These are phyloP conservation scores for Calocera cornea DNA, from an alignment of 768 basidiomycete species.

Conservation along the genomic window DNA sequence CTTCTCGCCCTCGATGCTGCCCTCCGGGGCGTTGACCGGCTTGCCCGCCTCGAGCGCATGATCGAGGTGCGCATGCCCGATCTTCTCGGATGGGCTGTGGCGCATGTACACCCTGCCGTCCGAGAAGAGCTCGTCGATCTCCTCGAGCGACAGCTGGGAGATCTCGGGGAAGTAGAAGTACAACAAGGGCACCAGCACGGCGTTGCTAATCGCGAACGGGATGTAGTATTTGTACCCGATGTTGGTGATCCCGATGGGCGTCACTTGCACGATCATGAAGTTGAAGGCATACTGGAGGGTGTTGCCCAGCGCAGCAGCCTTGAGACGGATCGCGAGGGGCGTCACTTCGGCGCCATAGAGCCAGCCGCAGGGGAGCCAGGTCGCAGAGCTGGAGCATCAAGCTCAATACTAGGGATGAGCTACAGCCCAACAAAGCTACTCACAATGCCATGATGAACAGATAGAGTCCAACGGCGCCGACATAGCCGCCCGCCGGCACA, in stretches of 20 bases:
- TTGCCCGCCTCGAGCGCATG: background rate
- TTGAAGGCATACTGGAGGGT: constrained; percentile 12
- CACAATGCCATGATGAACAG: constrained; percentile 3
- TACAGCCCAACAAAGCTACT: background rate
- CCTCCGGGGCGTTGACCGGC: background rate
- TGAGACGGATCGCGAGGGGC: constrained; percentile 12
- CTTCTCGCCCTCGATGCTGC: background rate
- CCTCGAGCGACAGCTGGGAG: constrained; percentile 14
- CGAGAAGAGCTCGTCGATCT: constrained; percentile 16
- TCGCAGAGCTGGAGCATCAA: constrained; percentile 11
- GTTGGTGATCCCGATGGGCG: constrained; percentile 13
- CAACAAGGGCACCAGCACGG: constrained; percentile 10
- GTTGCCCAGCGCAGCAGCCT: constrained; percentile 13
- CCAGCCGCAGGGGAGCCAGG: constrained; percentile 13
- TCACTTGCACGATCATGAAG: constrained; percentile 16
- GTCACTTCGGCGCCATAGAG: constrained; percentile 14
- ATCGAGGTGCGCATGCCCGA: constrained; percentile 1
- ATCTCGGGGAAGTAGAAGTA: constrained; percentile 16
- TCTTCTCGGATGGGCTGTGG: background rate
- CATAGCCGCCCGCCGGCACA: constrained; percentile 9
- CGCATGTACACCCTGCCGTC: constrained; percentile 14
- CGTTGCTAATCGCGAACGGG: constrained; percentile 13
- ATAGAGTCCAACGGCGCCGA: constrained; percentile 15
- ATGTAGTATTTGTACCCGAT: constrained; percentile 15
- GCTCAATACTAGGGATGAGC: background rate